Percentiles rank a stretch among this genome's conserved stretches.
Evolutionary conservation across 2,329 filamentous ascomycete species (phyloP).

Genomic region (Arthrobotrys entomopaga): DNA sequence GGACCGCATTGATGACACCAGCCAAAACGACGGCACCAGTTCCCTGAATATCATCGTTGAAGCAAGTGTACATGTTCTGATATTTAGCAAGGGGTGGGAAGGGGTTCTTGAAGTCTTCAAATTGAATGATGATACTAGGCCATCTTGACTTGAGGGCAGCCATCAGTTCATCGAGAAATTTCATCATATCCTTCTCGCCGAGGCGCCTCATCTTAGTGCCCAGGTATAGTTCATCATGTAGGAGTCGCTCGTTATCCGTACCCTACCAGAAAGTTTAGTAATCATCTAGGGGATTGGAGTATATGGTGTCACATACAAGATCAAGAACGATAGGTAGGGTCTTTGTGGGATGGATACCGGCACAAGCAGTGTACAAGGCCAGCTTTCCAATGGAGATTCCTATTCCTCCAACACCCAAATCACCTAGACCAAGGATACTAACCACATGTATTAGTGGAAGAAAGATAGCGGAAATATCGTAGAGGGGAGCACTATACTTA

Average conservation of each 20-base stretch:
- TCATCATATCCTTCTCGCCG: slow-evolving; percentile 79
- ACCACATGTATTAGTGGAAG: neutral
- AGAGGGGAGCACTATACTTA: slow-evolving; percentile 12
- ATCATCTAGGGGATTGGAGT: neutral
- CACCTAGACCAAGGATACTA: slow-evolving; percentile 81
- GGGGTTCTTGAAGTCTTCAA: slow-evolving; percentile 97
- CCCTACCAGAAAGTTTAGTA: slow-evolving; percentile 63
- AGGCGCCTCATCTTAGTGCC: slow-evolving; percentile 87
- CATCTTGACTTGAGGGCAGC: slow-evolving; percentile 79
- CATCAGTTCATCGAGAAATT: slow-evolving; percentile 99
- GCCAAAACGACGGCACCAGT: slow-evolving; percentile 94
- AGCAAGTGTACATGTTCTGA: slow-evolving; percentile 87
- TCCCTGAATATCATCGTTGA: slow-evolving; percentile 98
- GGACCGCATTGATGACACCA: slow-evolving; percentile 79
- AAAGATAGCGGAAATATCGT: neutral
- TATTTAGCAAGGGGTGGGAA: slow-evolving; percentile 94
- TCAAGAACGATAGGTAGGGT: slow-evolving; percentile 78
- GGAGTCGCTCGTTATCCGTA: slow-evolving; percentile 74
- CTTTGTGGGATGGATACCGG: slow-evolving; percentile 89
- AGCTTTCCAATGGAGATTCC: slow-evolving; percentile 98
- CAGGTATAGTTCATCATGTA: slow-evolving; percentile 81
- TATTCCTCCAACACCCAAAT: slow-evolving; percentile 96
- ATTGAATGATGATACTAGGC: slow-evolving; percentile 82
- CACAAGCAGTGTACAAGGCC: slow-evolving; percentile 91
- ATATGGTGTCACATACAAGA: slow-evolving; percentile 38